Evolutionary conservation across 495 filamentous ascomycete genomes (phyloP).

Genomic region (Neurospora tetrasperma): DNA sequence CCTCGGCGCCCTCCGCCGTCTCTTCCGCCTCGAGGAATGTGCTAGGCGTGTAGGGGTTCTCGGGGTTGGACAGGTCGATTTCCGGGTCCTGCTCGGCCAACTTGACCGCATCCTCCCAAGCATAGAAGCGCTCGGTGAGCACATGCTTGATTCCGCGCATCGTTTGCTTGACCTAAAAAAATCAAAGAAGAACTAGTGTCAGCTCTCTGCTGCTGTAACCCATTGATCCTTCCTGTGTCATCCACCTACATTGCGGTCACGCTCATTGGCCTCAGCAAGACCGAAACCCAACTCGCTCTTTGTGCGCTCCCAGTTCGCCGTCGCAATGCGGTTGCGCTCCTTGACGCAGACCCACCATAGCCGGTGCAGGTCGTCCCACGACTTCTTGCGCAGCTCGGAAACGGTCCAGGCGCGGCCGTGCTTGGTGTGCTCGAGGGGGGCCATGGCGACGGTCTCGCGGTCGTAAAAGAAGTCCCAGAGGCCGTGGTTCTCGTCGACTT

Average conservation of each 20-base stretch:
- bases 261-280: slow-evolving; percentile 45
- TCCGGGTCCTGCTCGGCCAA: slow-evolving; percentile 59
- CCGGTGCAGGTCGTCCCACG: slow-evolving; percentile 84
- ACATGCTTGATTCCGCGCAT: slow-evolving; percentile 71
- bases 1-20: slow-evolving; percentile 1
- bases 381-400: slow-evolving; percentile 80
- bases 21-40: slow-evolving; percentile 27
- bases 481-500: slow-evolving; percentile 65
- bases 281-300: slow-evolving; percentile 60
- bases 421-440: slow-evolving; percentile 53
- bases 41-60: slow-evolving; percentile 37
- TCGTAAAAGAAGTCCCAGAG: slow-evolving; percentile 88
- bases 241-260: slow-evolving; percentile 52
- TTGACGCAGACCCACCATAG: slow-evolving; percentile 94
- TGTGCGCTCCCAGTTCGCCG: slow-evolving; percentile 54
- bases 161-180: slow-evolving; percentile 53
- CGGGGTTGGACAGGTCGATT: slow-evolving; percentile 44
- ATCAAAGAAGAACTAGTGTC: not conserved
- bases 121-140: slow-evolving; percentile 79
- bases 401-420: slow-evolving; percentile 77
- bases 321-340: slow-evolving; percentile 86
- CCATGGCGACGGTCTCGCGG: slow-evolving; percentile 49
- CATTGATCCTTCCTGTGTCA: not conserved
- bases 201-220: not conserved
- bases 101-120: slow-evolving; percentile 73